Evolutionary conservation across 1,284 basidiomycete genomes (phyloP).

Genomic region (Cryptococcus amylolentus): DNA sequence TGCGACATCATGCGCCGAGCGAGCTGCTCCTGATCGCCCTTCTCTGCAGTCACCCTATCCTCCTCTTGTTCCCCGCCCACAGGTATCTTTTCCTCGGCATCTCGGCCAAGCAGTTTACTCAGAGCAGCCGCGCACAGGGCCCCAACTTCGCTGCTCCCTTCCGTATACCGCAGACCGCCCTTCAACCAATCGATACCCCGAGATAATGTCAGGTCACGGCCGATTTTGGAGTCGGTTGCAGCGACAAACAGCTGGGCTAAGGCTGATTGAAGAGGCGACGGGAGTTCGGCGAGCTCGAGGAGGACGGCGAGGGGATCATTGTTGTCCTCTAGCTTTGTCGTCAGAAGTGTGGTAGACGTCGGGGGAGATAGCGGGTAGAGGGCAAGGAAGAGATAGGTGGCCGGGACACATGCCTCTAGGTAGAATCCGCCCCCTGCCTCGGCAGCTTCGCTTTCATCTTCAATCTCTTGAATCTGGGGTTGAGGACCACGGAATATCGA

Average conservation of each 20-base stretch:
- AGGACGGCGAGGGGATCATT: slow-evolving; percentile 31
- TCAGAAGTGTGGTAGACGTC: slow-evolving; percentile 22
- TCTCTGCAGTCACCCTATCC: neutral
- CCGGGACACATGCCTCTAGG: slow-evolving; percentile 16
- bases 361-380: slow-evolving; percentile 30
- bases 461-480: neutral
- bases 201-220: slow-evolving; percentile 60
- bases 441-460: slow-evolving; percentile 1
- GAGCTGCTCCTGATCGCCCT: slow-evolving; percentile 42
- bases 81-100: slow-evolving; percentile 10
- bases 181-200: slow-evolving; percentile 44
- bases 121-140: slow-evolving; percentile 68
- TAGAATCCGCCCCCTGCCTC: slow-evolving; percentile 2
- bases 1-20: slow-evolving; percentile 60
- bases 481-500: neutral
- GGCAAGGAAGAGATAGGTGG: slow-evolving; percentile 24
- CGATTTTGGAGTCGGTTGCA: slow-evolving; percentile 66
- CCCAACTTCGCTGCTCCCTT: slow-evolving; percentile 49
- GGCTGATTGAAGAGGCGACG: slow-evolving; percentile 45
- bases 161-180: slow-evolving; percentile 46
- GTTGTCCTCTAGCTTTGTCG: slow-evolving; percentile 15
- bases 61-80: neutral
- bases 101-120: slow-evolving; percentile 63
- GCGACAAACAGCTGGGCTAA: slow-evolving; percentile 69
- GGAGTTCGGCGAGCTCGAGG: slow-evolving; percentile 43